Evolutionary conservation across 192 early-diverging fungal genomes (phyloP), one percentile per base, ranked within the genome.

Genomic region (Chytriomyces hyalinus): DNA sequence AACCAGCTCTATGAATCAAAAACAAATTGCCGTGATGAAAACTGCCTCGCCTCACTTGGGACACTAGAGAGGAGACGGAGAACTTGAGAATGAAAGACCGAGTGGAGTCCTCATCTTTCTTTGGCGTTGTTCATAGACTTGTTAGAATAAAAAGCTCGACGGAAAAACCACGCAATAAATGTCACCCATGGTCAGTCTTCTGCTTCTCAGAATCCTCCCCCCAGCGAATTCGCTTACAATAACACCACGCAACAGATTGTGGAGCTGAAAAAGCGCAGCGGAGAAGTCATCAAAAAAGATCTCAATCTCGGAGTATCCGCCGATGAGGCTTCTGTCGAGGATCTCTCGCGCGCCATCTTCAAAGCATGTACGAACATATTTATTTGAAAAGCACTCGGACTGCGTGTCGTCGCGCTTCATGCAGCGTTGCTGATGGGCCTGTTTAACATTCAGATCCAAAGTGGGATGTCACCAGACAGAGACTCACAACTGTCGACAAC

Each of bases 401-500:
- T 57, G 3, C 36, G 50, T 57, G 69, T 20, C n/a, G 36, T 68
- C 44, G 17, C 50, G 51, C 53, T n/a, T 44, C 44, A 28, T 67
- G 53, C 13, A 57, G 53, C 24, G 53, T 10, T 17, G 49, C 49
- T 17, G n/a, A 49, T 4, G 15, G 47, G 6, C 36, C 10, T 48
- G 44, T 26, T 48, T 5, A 48, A 2, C 67, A 6, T 49, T 44
- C 70, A 85, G 84, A 89, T 9, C 87, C 89, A 43, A 89, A 91
- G 68, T 88, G 84, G 78, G 87, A 89, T 44, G 87, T 91, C 9
- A 90, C 93, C 70, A 92, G 96, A 70, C 96, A 98, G 81, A 90
- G 96, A 49, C 80, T 98, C 80, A 93, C 94, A 77, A 66, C 71
- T 48, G 64, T 66, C 61, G 91, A 91, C 61, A 89, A 91, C 76